Percentiles rank a stretch among this genome's conserved stretches.
phyloP scores from a whole-genome alignment of 2,329 filamentous ascomycete genomes.

The Tolypocladium amazonense region DNA sequence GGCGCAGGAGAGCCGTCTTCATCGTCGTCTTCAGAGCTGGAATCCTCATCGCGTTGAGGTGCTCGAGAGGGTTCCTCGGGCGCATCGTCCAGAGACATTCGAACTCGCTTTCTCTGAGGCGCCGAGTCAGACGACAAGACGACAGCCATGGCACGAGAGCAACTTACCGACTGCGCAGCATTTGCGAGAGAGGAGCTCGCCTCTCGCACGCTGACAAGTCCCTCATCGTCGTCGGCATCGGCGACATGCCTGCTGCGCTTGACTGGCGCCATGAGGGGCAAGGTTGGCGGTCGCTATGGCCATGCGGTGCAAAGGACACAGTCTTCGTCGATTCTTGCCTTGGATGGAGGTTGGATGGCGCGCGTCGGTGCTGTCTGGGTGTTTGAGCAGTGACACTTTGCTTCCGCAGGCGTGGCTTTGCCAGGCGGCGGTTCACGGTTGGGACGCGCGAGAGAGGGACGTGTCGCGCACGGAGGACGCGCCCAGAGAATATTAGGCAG shows the following conservation, averaged over 20 bases:
- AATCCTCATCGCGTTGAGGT: slow-evolving; percentile 9
- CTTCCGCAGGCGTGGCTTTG: not conserved
- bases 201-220: slow-evolving; percentile 22
- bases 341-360: not conserved
- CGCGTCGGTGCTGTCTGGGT: not conserved
- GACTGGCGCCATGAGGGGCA: slow-evolving; percentile 15
- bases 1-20: slow-evolving; percentile 15
- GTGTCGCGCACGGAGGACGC: not conserved
- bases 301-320: not conserved
- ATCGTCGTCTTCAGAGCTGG: slow-evolving; percentile 19
- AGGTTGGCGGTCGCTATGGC: not conserved
- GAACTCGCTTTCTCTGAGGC: slow-evolving; percentile 20
- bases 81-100: slow-evolving; percentile 17
- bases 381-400: not conserved
- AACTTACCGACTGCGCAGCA: slow-evolving; percentile 13
- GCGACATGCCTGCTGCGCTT: slow-evolving; percentile 29
- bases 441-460: not conserved
- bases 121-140: slow-evolving; percentile 4
- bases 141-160: not conserved
- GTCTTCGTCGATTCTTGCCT: not conserved
- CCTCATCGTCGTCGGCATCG: slow-evolving; percentile 18
- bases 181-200: slow-evolving; percentile 29
- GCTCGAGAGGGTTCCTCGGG: slow-evolving; percentile 6
- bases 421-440: not conserved
- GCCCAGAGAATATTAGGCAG: not conserved